phyloP scores from a whole-genome alignment of 306 rosid genomes.

The Arachis stenosperma region DNA sequence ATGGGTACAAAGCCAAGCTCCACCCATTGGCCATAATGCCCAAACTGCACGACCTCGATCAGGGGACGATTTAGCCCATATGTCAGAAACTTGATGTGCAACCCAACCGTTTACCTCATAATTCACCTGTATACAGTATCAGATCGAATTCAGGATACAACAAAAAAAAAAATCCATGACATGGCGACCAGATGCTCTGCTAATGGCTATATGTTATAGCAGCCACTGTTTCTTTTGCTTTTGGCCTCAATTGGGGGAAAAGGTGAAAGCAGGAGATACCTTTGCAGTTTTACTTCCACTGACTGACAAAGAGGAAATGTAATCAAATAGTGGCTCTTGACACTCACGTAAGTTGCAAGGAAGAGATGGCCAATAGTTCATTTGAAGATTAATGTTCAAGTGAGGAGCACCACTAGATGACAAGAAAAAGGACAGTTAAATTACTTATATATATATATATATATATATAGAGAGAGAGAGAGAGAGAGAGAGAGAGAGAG shows the following conservation, averaged over 20 bases:
- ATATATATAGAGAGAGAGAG: no score
- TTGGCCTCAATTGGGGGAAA: neutral
- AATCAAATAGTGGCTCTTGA: slow-evolving; percentile 89
- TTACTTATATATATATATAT: slow-evolving; percentile 20
- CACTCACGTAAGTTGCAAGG: slow-evolving; percentile 89
- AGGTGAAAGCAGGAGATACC: slow-evolving; percentile 51
- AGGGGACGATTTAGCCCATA: slow-evolving; percentile 94
- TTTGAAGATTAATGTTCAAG: slow-evolving; percentile 87
- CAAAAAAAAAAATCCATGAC: neutral
- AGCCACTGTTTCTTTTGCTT: no score
- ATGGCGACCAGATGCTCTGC: neutral
- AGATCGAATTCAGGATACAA: slow-evolving; percentile 27
- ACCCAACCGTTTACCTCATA: slow-evolving; percentile 93
- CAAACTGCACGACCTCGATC: slow-evolving; percentile 90
- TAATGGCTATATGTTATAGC: no score
- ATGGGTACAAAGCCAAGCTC: slow-evolving; percentile 92
- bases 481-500: no score
- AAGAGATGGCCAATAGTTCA: slow-evolving; percentile 98
- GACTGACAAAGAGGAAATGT: slow-evolving; percentile 59
- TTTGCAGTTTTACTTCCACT: slow-evolving; percentile 84
- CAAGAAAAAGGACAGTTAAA: slow-evolving; percentile 36
- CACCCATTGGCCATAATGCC: slow-evolving; percentile 99
- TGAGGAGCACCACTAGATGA: slow-evolving; percentile 92
- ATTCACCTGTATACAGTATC: slow-evolving; percentile 67
- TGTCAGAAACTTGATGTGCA: slow-evolving; percentile 89